Evolutionary conservation across 306 rosid species (phyloP).

Genomic region (Vigna nakashimae): DNA sequence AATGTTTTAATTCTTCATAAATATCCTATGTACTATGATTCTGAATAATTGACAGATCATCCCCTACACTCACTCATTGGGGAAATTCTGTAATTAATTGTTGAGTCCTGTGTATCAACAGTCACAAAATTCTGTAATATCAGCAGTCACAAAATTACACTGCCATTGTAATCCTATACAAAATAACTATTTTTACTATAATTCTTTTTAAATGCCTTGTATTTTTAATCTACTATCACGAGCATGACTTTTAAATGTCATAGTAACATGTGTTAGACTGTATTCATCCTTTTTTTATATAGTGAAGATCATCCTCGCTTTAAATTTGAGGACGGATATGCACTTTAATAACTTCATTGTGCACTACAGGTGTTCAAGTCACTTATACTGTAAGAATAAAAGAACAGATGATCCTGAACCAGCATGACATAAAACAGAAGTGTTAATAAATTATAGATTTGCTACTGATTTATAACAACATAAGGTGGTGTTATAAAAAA

Average conservation of each 20-base stretch:
- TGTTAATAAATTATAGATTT: neutral
- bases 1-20: too few relatives aligned
- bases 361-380: neutral
- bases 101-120: neutral
- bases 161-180: neutral
- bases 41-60: neutral
- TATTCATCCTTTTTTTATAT: neutral
- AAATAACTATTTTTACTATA: neutral
- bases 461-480: neutral
- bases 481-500: neutral
- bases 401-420: neutral
- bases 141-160: neutral
- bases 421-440: slow-evolving; percentile 1
- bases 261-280: neutral
- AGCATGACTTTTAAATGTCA: neutral
- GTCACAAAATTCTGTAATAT: too few relatives aligned
- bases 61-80: neutral
- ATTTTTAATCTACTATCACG: neutral
- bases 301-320: neutral
- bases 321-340: neutral
- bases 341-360: neutral
- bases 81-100: neutral
- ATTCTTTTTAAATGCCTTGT: neutral
- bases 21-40: too few relatives aligned
- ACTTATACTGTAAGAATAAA: neutral